Evolutionary conservation across 352 stramenopile genomes (phyloP).

Genomic region (Aphanomyces astaci): DNA sequence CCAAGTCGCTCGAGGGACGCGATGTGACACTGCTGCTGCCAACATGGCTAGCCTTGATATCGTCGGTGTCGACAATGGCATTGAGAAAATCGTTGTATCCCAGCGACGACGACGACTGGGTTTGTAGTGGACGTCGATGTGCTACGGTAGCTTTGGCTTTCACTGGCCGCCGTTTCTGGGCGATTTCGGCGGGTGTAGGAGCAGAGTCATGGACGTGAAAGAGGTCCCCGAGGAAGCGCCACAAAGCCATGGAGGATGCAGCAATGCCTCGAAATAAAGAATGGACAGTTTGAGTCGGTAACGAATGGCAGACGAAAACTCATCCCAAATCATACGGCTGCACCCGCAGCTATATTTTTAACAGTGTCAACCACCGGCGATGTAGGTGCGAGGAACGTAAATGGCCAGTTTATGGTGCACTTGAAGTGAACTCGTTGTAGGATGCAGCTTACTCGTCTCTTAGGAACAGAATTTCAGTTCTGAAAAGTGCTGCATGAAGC

Average conservation of each 20-base stretch:
- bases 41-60: neutral
- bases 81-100: slow-evolving; percentile 3
- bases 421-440: too few species aligned
- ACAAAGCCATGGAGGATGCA: neutral
- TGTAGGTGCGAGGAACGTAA: too few species aligned
- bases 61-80: slow-evolving; percentile 10
- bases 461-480: too few species aligned
- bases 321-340: neutral
- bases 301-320: neutral
- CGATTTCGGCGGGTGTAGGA: neutral
- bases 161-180: neutral
- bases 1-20: neutral
- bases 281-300: neutral
- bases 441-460: too few species aligned
- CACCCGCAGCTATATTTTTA: too few species aligned
- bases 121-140: neutral
- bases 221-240: slow-evolving; percentile 5
- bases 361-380: too few species aligned
- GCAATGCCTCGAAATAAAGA: neutral
- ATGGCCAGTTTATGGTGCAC: too few species aligned
- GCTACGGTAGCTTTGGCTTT: neutral
- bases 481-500: too few species aligned
- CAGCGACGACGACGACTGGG: neutral
- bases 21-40: neutral
- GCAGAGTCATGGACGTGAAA: neutral